Conservation (phyloP, 2,329 filamentous ascomycete species). For the Xylariaceae sp. region DNA sequence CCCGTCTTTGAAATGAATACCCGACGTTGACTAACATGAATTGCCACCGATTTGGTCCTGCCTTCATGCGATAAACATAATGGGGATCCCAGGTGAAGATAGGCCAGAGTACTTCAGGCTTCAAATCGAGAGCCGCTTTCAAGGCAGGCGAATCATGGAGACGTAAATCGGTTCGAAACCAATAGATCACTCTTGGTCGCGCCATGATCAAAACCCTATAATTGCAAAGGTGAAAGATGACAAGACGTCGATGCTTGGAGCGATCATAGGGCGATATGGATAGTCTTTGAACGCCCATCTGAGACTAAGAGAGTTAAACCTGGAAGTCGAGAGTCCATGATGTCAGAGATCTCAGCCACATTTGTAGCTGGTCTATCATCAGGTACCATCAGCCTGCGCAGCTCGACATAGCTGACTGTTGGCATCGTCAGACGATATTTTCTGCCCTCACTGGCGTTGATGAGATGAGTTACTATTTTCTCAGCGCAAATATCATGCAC, state of each 20-base stretch:
- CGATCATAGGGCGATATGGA: neutral
- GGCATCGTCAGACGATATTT: neutral
- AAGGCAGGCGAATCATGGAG: slow-evolving; percentile 73
- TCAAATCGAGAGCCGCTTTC: slow-evolving; percentile 63
- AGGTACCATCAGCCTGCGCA: too few relatives aligned
- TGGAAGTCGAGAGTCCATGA: slow-evolving; percentile 15
- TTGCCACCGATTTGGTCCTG: slow-evolving; percentile 69
- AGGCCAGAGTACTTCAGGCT: slow-evolving; percentile 64
- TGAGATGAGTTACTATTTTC: neutral
- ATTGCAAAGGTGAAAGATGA: neutral
- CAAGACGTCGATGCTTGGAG: neutral
- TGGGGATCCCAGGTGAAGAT: slow-evolving; percentile 79
- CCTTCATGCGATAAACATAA: slow-evolving; percentile 68
- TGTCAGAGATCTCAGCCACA: slow-evolving; percentile 7
- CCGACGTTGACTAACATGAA: slow-evolving; percentile 49
- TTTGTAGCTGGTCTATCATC: too few relatives aligned
- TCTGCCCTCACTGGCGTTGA: neutral
- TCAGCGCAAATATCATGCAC: neutral
- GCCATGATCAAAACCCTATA: slow-evolving; percentile 17
- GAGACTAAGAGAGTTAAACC: slow-evolving; percentile 1
- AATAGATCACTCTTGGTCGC: slow-evolving; percentile 60
- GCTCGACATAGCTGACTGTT: too few relatives aligned
- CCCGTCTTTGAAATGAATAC: neutral
- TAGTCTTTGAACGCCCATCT: neutral
- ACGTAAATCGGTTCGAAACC: slow-evolving; percentile 73